Conservation (phyloP, 352 stramenopile genomes). For the Thraustochytrium sp. region DNA sequence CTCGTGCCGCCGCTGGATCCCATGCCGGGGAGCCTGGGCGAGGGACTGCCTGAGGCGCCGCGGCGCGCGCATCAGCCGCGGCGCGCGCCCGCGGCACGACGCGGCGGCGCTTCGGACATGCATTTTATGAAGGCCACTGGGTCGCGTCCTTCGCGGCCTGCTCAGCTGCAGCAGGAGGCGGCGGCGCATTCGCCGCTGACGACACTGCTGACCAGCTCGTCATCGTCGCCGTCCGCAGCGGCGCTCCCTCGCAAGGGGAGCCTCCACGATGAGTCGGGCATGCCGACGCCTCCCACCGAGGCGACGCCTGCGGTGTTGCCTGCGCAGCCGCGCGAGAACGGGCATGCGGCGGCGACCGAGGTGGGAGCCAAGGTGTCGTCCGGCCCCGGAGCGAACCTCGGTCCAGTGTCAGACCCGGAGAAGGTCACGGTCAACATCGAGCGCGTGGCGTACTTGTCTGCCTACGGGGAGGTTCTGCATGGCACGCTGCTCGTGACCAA, state of each 20-base stretch:
- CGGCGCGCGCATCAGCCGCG: too few species aligned
- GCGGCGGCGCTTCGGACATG: too few species aligned
- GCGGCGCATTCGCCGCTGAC: too few species aligned
- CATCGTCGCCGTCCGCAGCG: too few species aligned
- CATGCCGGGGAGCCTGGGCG: too few species aligned
- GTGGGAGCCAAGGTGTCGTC: background rate
- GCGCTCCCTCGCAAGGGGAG: background rate
- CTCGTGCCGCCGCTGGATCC: too few species aligned
- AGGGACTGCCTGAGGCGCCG: too few species aligned
- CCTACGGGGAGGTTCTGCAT: background rate
- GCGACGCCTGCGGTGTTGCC: background rate
- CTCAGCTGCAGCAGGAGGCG: too few species aligned
- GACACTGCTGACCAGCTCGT: too few species aligned
- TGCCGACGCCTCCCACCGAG: background rate
- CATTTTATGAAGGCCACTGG: too few species aligned
- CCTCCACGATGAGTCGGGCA: background rate
- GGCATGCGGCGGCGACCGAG: background rate
- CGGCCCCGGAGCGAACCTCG: background rate
- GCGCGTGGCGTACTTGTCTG: background rate
- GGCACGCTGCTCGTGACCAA: slow-evolving; percentile 17
- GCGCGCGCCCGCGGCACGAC: too few species aligned
- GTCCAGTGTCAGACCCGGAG: background rate
- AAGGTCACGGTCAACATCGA: slow-evolving; percentile 23
- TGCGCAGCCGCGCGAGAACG: background rate
- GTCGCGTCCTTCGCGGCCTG: too few species aligned